Evolutionary conservation across 305 asterid species (phyloP).

Genomic region (Coffea humblotiana): DNA sequence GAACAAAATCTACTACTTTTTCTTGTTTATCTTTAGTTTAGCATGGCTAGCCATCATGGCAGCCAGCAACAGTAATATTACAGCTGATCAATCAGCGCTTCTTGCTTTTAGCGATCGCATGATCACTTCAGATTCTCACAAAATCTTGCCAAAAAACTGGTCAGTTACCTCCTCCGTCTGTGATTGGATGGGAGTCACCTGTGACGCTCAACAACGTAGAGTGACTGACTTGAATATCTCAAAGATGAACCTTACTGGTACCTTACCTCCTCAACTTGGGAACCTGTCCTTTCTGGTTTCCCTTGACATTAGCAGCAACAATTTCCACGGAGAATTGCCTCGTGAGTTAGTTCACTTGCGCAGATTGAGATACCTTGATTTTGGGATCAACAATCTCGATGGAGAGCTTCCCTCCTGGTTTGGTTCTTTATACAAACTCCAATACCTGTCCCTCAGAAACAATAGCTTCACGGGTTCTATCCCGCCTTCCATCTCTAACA

Average conservation of each 20-base stretch:
- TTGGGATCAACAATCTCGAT: conserved; percentile 19
- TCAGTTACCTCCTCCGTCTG: conserved; percentile 7
- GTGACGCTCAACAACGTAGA: conserved; percentile 7
- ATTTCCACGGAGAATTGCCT: conserved; percentile 18
- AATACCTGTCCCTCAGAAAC: conserved; percentile 14
- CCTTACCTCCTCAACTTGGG: conserved; percentile 17
- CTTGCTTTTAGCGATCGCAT: background rate
- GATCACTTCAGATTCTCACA: background rate
- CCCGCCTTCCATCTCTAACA: conserved; percentile 23
- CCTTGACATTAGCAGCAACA: conserved; percentile 9
- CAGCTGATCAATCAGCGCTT: conserved; percentile 13
- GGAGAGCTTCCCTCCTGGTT: conserved; percentile 33
- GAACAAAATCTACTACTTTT: background rate
- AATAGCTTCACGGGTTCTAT: conserved; percentile 27
- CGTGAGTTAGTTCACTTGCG: conserved; percentile 4
- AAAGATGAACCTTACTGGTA: conserved; percentile 11
- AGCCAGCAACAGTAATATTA: background rate
- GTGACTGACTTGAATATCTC: conserved; percentile 20
- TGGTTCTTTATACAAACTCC: conserved; percentile 19
- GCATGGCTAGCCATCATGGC: background rate
- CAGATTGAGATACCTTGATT: conserved; percentile 5
- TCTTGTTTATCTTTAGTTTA: background rate
- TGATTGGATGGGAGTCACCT: conserved; percentile 23
- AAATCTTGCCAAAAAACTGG: conserved; percentile 13
- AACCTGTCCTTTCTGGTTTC: conserved; percentile 24